Base-by-base conservation (phyloP, 2,329 filamentous ascomycete species). In the Neofusicoccum laricinum region DNA sequence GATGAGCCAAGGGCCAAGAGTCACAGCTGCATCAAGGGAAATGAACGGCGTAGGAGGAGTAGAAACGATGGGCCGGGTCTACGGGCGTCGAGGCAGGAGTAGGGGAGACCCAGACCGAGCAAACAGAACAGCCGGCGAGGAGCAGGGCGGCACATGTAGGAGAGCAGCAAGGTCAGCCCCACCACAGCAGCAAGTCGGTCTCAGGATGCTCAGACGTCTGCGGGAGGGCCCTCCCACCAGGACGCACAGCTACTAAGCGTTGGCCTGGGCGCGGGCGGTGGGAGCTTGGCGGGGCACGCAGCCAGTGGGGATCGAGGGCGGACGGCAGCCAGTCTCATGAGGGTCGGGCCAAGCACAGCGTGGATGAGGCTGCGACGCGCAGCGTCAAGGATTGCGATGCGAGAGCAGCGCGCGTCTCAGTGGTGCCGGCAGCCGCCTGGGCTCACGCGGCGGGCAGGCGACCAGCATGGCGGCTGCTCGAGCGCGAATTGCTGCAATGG, bases 301-400 rank as follows among this genome's bases (percentile, higher is more conserved):
- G 53, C 46, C 68, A 69, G 66, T 67, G 65, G 61, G 50, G 46
- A 50, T 38, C 65, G 51, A 62, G 65, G 61, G 67, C 65, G 68
- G 65, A 66, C 25, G 25, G 32, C 61, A 59, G 49, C 34, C 63
- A 70, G 75, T 76, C 68, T 76, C 74, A 77, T 67, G 61, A 70
- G 65, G 67, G 75, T 75, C 69, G 75, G 74, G 74, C 67, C 69
- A 72, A 69, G 66, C 69, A 71, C 72, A 66, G 66, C 66, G 68
- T 63, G 68, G 64, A 64, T 69, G 67, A 67, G 65, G 66, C 68
- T 76, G 74, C 75, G 68, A 77, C 75, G 70, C 67, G 67, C 69
- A 61, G 61, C 71, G 74, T 71, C 65, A 72, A 70, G 65, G 63
- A 66, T 66, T 62, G 19, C 65, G 65, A 66, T 68, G 72, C 71